A percentile compares a stretch with the other conserved stretches of the same genome.
Evolutionary conservation across 2,329 filamentous ascomycete genomes (phyloP).

Genomic region (Pezicula neosporulosa): DNA sequence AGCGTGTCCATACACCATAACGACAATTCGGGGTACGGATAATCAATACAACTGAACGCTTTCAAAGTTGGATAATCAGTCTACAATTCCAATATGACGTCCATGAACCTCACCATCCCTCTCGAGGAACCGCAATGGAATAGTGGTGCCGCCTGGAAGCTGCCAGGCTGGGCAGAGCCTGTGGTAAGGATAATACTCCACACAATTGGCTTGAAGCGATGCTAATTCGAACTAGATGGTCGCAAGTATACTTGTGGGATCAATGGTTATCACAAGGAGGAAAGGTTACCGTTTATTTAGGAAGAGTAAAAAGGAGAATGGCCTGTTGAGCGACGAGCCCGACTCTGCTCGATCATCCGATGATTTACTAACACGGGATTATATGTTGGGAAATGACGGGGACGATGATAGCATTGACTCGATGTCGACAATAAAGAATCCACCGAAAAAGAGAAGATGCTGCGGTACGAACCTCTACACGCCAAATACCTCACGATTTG

Average conservation of each 20-base stretch:
- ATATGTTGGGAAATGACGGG: slow-evolving; percentile 17
- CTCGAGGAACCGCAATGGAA: slow-evolving; percentile 28
- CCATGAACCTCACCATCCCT: slow-evolving; percentile 18
- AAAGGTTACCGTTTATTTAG: slow-evolving; percentile 21
- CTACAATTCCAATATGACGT: slow-evolving; percentile 3
- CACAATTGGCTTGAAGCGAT: background rate
- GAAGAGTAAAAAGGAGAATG: slow-evolving; percentile 8
- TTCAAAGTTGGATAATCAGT: background rate
- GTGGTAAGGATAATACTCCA: slow-evolving; percentile 15
- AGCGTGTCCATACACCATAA: background rate
- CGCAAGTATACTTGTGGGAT: slow-evolving; percentile 26
- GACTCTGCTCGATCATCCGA: slow-evolving; percentile 25
- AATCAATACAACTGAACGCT: background rate
- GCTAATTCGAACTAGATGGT: slow-evolving; percentile 22
- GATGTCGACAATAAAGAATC: slow-evolving; percentile 25
- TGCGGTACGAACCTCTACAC: slow-evolving; percentile 48
- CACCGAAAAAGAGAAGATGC: slow-evolving; percentile 46
- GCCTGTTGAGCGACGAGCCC: slow-evolving; percentile 20
- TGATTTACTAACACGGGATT: slow-evolving; percentile 22
- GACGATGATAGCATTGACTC: slow-evolving; percentile 16
- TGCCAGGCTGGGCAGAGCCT: slow-evolving; percentile 30
- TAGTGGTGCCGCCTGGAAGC: slow-evolving; percentile 26
- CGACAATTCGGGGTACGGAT: too few species aligned
- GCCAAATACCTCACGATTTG: slow-evolving; percentile 60
- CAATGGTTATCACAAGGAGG: slow-evolving; percentile 27